Conservation (phyloP, 176 grass and related monocot genomes). For the Zea luxurians region DNA sequence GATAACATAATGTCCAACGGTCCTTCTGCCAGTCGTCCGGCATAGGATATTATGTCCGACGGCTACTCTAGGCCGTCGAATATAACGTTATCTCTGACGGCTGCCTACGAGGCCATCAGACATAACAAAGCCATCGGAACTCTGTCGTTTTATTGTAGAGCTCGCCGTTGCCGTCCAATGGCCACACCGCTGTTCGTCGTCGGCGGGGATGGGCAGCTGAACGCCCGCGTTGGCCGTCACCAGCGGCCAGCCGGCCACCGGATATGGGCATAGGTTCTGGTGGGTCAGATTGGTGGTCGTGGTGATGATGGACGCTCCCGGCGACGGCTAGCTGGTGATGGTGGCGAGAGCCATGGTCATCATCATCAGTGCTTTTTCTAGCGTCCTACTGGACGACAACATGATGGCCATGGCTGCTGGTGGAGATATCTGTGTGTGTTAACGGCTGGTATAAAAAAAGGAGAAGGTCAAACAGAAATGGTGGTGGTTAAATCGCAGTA, state of each 20-base stretch:
- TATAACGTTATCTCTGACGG: no score
- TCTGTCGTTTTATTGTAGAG: no score
- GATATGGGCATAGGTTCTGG: constrained; percentile 40
- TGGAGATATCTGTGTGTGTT: no score
- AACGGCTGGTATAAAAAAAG: no score
- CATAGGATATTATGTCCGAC: no score
- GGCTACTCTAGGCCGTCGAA: no score
- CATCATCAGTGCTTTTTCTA: not conserved
- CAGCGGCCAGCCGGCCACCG: constrained; percentile 29
- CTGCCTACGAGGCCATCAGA: no score
- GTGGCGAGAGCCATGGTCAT: not conserved
- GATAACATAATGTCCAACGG: no score
- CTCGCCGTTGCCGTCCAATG: not conserved
- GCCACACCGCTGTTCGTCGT: not conserved
- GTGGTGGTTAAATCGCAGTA: no score
- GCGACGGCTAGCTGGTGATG: not conserved
- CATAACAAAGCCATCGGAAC: no score
- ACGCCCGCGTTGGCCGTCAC: constrained; percentile 25
- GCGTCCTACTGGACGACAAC: not conserved
- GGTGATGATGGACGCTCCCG: not conserved
- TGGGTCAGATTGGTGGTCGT: constrained; percentile 25
- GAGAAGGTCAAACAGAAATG: no score
- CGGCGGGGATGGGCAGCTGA: not conserved
- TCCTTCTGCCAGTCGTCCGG: no score
- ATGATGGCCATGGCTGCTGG: not conserved